phyloP scores from a whole-genome alignment of 2,329 filamentous ascomycete species.

The Fusarium hostae region DNA sequence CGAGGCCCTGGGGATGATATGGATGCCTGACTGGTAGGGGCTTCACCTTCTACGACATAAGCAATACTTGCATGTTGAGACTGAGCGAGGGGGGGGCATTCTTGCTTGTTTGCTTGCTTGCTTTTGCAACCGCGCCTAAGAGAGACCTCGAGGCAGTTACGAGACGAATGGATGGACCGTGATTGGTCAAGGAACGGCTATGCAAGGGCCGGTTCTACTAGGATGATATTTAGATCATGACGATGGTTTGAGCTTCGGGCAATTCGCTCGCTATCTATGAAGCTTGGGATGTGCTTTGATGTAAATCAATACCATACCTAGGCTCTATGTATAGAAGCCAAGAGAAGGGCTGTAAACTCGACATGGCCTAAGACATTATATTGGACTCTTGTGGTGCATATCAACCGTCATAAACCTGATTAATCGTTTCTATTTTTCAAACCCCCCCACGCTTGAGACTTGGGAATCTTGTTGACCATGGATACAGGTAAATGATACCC shows the following conservation, averaged over 20 bases:
- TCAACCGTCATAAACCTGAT: neutral
- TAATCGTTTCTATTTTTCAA: neutral
- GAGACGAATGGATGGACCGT: neutral
- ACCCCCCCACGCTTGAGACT: neutral
- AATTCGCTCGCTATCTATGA: neutral
- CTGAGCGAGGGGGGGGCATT: conserved; percentile 10
- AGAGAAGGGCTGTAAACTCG: neutral
- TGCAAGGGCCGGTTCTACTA: conserved; percentile 27
- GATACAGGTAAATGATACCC: neutral
- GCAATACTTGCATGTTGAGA: conserved; percentile 3
- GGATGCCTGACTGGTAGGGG: neutral
- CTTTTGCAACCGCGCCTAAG: conserved; percentile 11
- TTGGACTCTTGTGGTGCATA: neutral
- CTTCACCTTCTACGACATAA: neutral
- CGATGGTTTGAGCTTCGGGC: neutral
- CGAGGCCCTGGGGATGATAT: neutral
- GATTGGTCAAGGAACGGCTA: conserved; percentile 32
- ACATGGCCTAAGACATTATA: neutral
- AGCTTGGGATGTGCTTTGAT: neutral
- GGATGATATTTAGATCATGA: neutral
- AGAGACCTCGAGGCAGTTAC: conserved; percentile 14
- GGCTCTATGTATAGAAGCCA: neutral
- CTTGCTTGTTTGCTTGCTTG: neutral
- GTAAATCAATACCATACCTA: neutral
- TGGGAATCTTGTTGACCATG: neutral